Evolutionary conservation across 2,329 filamentous ascomycete genomes (phyloP).

Genomic region (Claviceps sp.): DNA sequence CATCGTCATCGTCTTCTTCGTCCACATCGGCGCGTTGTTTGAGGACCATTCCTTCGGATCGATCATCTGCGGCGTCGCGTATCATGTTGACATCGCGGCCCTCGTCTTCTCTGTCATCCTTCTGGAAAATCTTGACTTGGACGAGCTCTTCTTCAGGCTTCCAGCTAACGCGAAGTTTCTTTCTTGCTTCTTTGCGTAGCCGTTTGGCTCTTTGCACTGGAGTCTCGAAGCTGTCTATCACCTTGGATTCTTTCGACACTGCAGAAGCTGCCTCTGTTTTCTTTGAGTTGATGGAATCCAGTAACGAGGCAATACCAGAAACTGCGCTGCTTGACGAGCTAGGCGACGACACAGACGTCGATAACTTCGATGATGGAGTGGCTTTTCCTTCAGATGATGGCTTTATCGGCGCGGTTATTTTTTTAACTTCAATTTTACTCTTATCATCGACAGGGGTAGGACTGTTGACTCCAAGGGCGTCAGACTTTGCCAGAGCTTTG

Average conservation of each 20-base stretch:
- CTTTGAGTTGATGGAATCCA: slow-evolving; percentile 35
- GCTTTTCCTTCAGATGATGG: slow-evolving; percentile 16
- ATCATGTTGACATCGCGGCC: slow-evolving; percentile 55
- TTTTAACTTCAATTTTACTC: slow-evolving; percentile 17
- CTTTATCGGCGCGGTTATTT: slow-evolving; percentile 10
- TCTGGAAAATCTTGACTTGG: slow-evolving; percentile 55
- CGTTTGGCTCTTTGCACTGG: slow-evolving; percentile 54
- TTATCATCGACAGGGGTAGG: slow-evolving; percentile 18
- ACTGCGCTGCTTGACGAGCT: slow-evolving; percentile 16
- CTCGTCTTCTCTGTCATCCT: slow-evolving; percentile 58
- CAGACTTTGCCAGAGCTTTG: slow-evolving; percentile 28
- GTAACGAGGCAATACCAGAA: slow-evolving; percentile 40
- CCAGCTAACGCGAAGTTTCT: slow-evolving; percentile 58
- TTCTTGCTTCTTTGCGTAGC: slow-evolving; percentile 57
- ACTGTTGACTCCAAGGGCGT: slow-evolving; percentile 14
- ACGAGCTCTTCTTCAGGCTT: slow-evolving; percentile 54
- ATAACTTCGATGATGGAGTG: not conserved
- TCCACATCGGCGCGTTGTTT: slow-evolving; percentile 37
- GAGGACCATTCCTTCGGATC: slow-evolving; percentile 57
- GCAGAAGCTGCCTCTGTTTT: slow-evolving; percentile 26
- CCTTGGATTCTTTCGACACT: slow-evolving; percentile 37
- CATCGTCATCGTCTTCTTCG: slow-evolving; percentile 46
- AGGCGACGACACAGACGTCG: slow-evolving; percentile 4
- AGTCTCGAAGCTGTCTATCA: slow-evolving; percentile 46
- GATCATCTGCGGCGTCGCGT: slow-evolving; percentile 59